phyloP scores from a whole-genome alignment of 805 yeast genomes.

The Nakazawaea populi region DNA sequence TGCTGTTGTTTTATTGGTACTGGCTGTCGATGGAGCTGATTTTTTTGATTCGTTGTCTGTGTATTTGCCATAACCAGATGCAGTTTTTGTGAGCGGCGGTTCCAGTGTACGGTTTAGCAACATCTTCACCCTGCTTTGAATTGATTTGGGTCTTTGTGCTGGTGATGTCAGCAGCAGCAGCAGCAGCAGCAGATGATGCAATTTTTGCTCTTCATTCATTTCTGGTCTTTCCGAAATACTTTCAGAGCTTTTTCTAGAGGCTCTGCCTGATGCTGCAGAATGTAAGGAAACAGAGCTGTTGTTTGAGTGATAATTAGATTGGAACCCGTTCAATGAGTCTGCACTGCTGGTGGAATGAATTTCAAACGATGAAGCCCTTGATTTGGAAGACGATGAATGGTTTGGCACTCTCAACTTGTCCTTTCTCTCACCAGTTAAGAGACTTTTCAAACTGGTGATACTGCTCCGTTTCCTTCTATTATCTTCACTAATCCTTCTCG shows the following conservation, averaged over 20 bases:
- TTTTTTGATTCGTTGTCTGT: conserved; percentile 31
- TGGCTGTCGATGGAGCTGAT: not conserved
- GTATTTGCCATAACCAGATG: conserved; percentile 77
- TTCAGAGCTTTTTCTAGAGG: conserved; percentile 9
- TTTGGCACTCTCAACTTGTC: conserved; percentile 1
- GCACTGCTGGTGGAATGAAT: conserved; percentile 1
- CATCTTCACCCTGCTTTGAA: conserved; percentile 51
- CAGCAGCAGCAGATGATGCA: not conserved
- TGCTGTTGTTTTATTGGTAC: not conserved
- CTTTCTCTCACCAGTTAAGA: conserved; percentile 27
- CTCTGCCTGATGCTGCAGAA: not conserved
- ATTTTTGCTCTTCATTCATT: not conserved
- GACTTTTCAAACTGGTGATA: conserved; percentile 26
- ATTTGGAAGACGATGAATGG: conserved; percentile 8
- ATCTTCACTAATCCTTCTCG: conserved; percentile 9
- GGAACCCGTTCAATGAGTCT: conserved; percentile 6
- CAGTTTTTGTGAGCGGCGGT: conserved; percentile 53
- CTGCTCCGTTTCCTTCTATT: conserved; percentile 24
- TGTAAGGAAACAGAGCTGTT: conserved; percentile 2
- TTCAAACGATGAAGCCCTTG: conserved; percentile 5
- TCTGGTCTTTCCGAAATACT: conserved; percentile 1
- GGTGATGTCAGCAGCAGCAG: not conserved
- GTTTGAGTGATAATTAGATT: conserved; percentile 3
- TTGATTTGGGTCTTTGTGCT: conserved; percentile 26
- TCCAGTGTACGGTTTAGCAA: conserved; percentile 34